phyloP scores from a whole-genome alignment of 2,329 filamentous ascomycete genomes.

The Claviceps lovelessii region DNA sequence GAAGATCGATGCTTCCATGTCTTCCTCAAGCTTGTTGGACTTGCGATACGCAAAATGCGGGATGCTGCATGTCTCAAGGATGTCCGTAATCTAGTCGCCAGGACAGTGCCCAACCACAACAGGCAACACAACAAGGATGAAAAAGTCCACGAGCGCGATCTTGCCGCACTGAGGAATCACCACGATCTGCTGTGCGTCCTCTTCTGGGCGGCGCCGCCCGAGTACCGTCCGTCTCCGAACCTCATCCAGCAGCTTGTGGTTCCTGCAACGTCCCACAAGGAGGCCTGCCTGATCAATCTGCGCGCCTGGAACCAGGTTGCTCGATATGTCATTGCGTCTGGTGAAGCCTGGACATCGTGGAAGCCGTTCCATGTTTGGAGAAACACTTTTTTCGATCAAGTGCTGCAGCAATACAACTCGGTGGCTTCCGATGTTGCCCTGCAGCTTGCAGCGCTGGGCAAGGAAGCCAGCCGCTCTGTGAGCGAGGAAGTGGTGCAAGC shows the following conservation, averaged over 20 bases:
- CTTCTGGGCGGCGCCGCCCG: slow-evolving; percentile 47
- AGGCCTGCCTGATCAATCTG: slow-evolving; percentile 50
- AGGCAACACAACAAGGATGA: slow-evolving; percentile 51
- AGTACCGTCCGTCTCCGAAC: slow-evolving; percentile 36
- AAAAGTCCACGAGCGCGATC: slow-evolving; percentile 42
- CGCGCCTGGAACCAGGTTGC: slow-evolving; percentile 49
- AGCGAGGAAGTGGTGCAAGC: slow-evolving; percentile 31
- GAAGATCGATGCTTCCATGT: slow-evolving; percentile 53
- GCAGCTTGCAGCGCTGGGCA: slow-evolving; percentile 36
- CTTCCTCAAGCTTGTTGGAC: slow-evolving; percentile 48
- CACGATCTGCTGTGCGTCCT: slow-evolving; percentile 54
- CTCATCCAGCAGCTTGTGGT: slow-evolving; percentile 45
- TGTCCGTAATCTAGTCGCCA: slow-evolving; percentile 44
- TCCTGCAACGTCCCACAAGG: slow-evolving; percentile 48
- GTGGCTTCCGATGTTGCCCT: slow-evolving; percentile 41
- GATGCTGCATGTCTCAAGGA: slow-evolving; percentile 37
- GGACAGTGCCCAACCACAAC: slow-evolving; percentile 51
- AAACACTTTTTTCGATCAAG: slow-evolving; percentile 40
- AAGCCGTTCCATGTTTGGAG: slow-evolving; percentile 34
- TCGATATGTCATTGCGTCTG: slow-evolving; percentile 38
- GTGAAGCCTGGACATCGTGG: slow-evolving; percentile 34
- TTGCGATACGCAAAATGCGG: slow-evolving; percentile 39
- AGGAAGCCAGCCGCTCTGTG: slow-evolving; percentile 28
- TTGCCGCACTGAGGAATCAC: slow-evolving; percentile 52
- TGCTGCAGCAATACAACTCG: slow-evolving; percentile 42